Percentiles rank a stretch among this genome's conserved stretches.
phyloP scores from a whole-genome alignment of 805 yeast species.

The Barnettozyma salicaria region DNA sequence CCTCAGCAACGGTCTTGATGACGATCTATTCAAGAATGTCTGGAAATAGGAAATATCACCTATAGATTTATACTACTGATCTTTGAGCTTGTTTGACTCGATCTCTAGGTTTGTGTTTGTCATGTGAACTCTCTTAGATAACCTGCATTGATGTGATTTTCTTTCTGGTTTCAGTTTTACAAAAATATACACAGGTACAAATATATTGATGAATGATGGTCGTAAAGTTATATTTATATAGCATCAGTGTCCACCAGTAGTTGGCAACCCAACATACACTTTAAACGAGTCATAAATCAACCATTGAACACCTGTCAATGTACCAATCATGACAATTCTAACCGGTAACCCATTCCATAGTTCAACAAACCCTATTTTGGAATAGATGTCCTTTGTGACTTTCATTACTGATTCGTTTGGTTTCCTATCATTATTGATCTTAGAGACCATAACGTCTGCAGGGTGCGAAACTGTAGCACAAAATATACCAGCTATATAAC shows the following conservation, averaged over 20 bases:
- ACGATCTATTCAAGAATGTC: constrained; percentile 63
- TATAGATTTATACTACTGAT: neutral
- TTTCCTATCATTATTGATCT: constrained; percentile 69
- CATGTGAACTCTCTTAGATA: too few relatives aligned
- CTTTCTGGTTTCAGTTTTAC: neutral
- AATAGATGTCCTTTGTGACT: constrained; percentile 71
- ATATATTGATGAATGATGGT: neutral
- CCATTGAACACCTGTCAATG: constrained; percentile 97
- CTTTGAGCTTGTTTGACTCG: too few relatives aligned
- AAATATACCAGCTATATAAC: constrained; percentile 95
- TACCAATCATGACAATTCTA: constrained; percentile 95
- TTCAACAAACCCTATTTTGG: constrained; percentile 80
- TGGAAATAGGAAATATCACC: constrained; percentile 38
- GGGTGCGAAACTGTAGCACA: constrained; percentile 97
- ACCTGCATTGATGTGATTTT: neutral
- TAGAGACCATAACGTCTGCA: constrained; percentile 98
- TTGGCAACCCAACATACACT: constrained; percentile 90
- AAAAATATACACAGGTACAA: neutral
- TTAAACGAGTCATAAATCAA: constrained; percentile 92
- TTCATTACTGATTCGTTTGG: constrained; percentile 59
- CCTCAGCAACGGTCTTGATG: constrained; percentile 36
- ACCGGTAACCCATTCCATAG: constrained; percentile 94
- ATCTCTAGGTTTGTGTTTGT: too few relatives aligned
- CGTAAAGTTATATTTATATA: neutral
- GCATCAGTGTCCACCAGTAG: constrained; percentile 57